Evolutionary conservation across 345 rosid species (phyloP), one percentile per base, ranked within the genome.

Genomic region (sweet orange (Citrus sinensis)): DNA sequence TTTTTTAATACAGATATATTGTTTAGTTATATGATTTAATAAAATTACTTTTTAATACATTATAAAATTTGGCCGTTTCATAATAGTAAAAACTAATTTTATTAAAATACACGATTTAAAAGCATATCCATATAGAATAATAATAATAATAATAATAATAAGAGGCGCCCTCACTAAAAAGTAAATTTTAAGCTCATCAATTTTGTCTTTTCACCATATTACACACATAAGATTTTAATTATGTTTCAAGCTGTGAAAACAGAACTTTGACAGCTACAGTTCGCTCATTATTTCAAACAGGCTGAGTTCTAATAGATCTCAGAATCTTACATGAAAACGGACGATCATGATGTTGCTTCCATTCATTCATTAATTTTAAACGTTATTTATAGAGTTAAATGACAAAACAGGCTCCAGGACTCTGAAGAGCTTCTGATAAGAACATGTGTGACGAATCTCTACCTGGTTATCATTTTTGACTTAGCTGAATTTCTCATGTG

Each of bases 11-110:
- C 0, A 0, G 0, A 39, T 39, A 39, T 1, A 0, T 2, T 39
- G 0, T 39, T 9, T 0, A 39, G 2, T 9, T 0, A 0, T 9
- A 0, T 39, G 0, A 0, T 39, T 39, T 39, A 39, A 39, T 39
- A 39, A 0, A 39, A 0, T 39, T 39, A 2, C 9, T 39, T 39
- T 7, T 39, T 0, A 39, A 39, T 39, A 39, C 2, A 39, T 7
- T 37, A 37, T 37, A 7, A 7, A 37, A 7, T 37, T 7, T 1
- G 7, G 0, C 9, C 2, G 1, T 37, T 37, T 7, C 1, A 37
- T 37, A 37, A 1, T 37, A 37, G 0, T 7, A 5, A 37, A 37
- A 37, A 37, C 0, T 37, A 7, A 37, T 35, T 35, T 35, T 35
- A 5, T 34, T 34, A 34, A 34, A 34, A 5, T 34, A 34, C 0